Conservation (phyloP, 176 grass and related monocot species). For the Oryza nivara region DNA sequence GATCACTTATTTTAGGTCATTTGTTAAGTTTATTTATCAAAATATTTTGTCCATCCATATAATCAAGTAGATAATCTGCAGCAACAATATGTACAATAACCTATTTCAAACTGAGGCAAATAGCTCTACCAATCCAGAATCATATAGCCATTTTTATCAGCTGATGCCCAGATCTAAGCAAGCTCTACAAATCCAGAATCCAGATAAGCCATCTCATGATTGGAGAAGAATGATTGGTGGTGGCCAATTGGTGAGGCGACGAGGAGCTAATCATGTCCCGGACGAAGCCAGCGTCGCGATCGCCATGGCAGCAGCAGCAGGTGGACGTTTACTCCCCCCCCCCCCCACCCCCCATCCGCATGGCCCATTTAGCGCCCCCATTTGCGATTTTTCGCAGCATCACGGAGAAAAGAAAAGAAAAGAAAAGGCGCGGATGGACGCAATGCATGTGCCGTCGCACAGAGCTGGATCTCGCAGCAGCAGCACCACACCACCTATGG, state of each 20-base stretch:
- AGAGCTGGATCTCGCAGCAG: constrained; percentile 34
- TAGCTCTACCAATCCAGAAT: too few relatives aligned
- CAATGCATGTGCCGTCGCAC: constrained; percentile 17
- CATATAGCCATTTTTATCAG: too few relatives aligned
- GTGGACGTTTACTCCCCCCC: neutral
- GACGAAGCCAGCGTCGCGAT: neutral
- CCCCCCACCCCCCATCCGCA: too few relatives aligned
- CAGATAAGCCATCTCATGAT: neutral
- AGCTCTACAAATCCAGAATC: neutral
- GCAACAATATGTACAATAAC: too few relatives aligned
- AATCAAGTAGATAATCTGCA: too few relatives aligned
- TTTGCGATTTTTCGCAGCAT: neutral
- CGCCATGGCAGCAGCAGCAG: neutral
- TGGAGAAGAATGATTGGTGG: neutral
- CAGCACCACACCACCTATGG: neutral
- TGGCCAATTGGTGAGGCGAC: neutral
- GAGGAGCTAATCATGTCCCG: neutral
- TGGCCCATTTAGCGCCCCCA: neutral
- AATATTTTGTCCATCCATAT: too few relatives aligned
- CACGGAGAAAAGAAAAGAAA: too few relatives aligned
- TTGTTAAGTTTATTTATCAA: too few relatives aligned
- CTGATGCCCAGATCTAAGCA: neutral
- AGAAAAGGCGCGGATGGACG: neutral
- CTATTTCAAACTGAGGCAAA: too few relatives aligned
- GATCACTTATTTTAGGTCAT: too few relatives aligned